Base-by-base conservation (phyloP, 2,329 filamentous ascomycete species). In the Nothopassalora personata region DNA sequence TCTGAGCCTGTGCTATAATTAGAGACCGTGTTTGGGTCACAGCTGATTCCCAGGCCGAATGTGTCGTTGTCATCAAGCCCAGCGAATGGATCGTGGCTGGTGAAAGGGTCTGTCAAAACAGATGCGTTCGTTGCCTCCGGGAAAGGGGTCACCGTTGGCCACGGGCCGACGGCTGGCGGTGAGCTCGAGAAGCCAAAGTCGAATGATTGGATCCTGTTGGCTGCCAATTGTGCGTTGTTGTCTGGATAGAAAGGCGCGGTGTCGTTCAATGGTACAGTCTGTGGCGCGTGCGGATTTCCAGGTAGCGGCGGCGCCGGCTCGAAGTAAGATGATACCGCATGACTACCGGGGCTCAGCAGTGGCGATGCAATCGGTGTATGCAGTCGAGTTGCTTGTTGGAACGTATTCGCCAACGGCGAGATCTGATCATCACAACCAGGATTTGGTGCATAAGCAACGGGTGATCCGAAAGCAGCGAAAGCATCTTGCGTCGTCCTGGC, bases 401-500 rank as follows among this genome's bases (percentile, higher is more conserved):
- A 71, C 10, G 64, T 70, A 28, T 51, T 68, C 19, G 69, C 68
- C 59, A 71, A 60, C 9, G 69, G 69, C 46, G 65, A 71, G 19
- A 70, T 61, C 60, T 69, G 65, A 28, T 68, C 65, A 46, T 70
- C 68, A 54, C 65, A 68, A 27, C 64, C 57, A 59, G 61, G 58
- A 48, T 61, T 36, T 46, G 62, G 54, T 53, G 63, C 63, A 48
- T 46, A 58, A 51, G 53, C 31, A 39, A 63, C 57, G 15, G 66
- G 63, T 34, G 65, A 67, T 45, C 67, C 68, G 68, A 71, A 71
- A 63, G 66, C 69, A 71, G 68, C 66, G 56, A 69, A 70, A 31
- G 63, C 54, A 51, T 77, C 72, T 52, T 75, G 70, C 53, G 73
- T 67, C 4, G 75, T 70, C 54, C 74, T 76, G 57, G 75, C 74